Conservation (phyloP, 352 stramenopile genomes). For the Globisporangium perplexum region DNA sequence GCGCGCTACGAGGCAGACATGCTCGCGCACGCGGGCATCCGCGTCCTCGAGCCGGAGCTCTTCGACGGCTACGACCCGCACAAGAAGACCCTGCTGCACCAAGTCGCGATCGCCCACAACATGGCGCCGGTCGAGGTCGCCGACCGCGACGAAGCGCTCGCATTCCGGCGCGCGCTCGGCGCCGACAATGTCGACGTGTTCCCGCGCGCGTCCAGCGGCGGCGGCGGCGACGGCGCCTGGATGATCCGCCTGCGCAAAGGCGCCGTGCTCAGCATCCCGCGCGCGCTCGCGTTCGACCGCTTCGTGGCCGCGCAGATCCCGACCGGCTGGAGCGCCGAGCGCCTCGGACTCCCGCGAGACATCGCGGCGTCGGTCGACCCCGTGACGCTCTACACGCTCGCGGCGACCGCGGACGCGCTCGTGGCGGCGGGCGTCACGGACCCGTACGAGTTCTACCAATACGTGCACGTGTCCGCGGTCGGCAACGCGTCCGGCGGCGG, state of each 20-base stretch:
- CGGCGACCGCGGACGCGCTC: slow-evolving; percentile 80
- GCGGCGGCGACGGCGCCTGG: slow-evolving; percentile 70
- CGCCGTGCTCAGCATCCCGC: slow-evolving; percentile 74
- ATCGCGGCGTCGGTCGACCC: slow-evolving; percentile 75
- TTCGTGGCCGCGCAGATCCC: slow-evolving; percentile 87
- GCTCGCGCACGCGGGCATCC: slow-evolving; percentile 75
- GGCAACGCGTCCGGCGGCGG: slow-evolving; percentile 82
- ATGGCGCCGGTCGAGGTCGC: slow-evolving; percentile 86
- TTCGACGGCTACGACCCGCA: slow-evolving; percentile 88
- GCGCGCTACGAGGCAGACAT: slow-evolving; percentile 76
- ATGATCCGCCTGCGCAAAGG: slow-evolving; percentile 84
- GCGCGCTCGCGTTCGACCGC: slow-evolving; percentile 73
- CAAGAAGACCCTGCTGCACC: slow-evolving; percentile 82
- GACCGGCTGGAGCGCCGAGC: slow-evolving; percentile 82
- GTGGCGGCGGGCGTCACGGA: slow-evolving; percentile 75
- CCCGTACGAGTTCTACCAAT: slow-evolving; percentile 90
- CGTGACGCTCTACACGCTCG: slow-evolving; percentile 69
- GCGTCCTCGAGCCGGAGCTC: slow-evolving; percentile 81
- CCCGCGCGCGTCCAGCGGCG: slow-evolving; percentile 48
- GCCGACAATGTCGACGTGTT: slow-evolving; percentile 82
- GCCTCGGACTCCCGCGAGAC: slow-evolving; percentile 75
- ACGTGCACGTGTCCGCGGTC: slow-evolving; percentile 86
- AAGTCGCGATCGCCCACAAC: slow-evolving; percentile 85
- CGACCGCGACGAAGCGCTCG: slow-evolving; percentile 72
- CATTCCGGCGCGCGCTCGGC: slow-evolving; percentile 75